These are phyloP conservation scores for Meredithiella fracta DNA, from an alignment of 2,329 filamentous ascomycete genomes.

Conservation along the genomic window DNA sequence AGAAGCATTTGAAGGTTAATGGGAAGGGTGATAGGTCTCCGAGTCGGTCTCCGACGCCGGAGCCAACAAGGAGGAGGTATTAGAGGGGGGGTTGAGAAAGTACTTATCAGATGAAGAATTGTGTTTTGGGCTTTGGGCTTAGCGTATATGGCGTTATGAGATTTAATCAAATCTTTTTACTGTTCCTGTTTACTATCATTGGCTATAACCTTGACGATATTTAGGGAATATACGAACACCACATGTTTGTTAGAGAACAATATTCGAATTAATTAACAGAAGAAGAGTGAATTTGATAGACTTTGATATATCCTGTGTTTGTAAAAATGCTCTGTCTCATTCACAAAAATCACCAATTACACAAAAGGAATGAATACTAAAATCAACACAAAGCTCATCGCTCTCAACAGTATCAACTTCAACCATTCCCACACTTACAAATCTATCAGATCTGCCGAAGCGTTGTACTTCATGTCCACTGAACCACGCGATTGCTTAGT, in stretches of 20 bases:
- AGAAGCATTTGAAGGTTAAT: slow-evolving; percentile 85
- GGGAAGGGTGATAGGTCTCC: slow-evolving; percentile 72
- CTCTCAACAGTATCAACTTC: not conserved
- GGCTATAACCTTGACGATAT: too few species aligned
- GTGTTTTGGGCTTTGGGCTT: slow-evolving; percentile 1
- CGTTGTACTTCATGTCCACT: slow-evolving; percentile 4
- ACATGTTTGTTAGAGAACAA: too few species aligned
- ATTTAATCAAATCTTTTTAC: too few species aligned
- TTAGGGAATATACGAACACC: too few species aligned
- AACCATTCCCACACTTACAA: slow-evolving; percentile 1
- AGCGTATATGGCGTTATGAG: not conserved
- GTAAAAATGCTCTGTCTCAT: not conserved
- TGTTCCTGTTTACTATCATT: too few species aligned
- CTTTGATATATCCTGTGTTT: not conserved
- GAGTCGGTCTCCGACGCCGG: slow-evolving; percentile 69
- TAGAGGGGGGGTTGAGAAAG: slow-evolving; percentile 24
- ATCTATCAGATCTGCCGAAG: slow-evolving; percentile 13
- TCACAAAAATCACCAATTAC: not conserved
- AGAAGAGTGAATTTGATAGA: not conserved
- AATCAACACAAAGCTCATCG: not conserved
- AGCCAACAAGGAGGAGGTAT: slow-evolving; percentile 58
- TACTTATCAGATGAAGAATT: not conserved
- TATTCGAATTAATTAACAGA: too few species aligned
- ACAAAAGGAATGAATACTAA: not conserved
- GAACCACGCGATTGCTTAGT: not conserved